phyloP scores from a whole-genome alignment of 768 basidiomycete genomes.

The Kwoniella europaea region DNA sequence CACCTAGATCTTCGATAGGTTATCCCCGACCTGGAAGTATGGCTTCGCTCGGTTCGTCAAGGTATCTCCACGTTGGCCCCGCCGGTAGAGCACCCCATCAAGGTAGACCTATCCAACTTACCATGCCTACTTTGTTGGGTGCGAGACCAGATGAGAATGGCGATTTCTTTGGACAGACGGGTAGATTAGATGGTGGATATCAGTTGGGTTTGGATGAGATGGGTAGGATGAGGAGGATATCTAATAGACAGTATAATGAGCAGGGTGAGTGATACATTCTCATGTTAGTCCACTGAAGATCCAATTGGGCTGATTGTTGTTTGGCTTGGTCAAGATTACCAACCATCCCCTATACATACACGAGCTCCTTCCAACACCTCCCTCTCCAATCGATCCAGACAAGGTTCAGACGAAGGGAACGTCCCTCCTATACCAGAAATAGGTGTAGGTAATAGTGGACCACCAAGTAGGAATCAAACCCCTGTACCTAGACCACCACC shows the following conservation, averaged over 20 bases:
- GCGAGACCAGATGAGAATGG: conserved; percentile 32
- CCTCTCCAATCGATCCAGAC: conserved; percentile 12
- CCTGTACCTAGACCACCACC: background rate
- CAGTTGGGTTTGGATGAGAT: conserved; percentile 28
- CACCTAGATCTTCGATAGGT: conserved; percentile 16
- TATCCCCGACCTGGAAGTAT: conserved; percentile 39
- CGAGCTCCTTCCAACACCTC: conserved; percentile 2
- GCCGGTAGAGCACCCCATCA: conserved; percentile 44
- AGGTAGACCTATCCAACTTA: conserved; percentile 42
- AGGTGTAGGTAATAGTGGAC: background rate
- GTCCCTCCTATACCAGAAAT: conserved; percentile 7
- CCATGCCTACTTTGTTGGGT: conserved; percentile 40
- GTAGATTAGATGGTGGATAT: conserved; percentile 6
- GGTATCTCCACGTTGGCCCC: conserved; percentile 38
- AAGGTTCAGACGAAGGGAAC: conserved; percentile 15
- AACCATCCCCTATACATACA: conserved; percentile 14
- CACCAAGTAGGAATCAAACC: background rate
- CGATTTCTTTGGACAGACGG: conserved; percentile 31
- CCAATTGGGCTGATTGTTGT: too few relatives aligned
- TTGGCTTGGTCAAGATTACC: background rate
- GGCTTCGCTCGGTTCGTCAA: conserved; percentile 30
- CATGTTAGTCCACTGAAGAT: background rate
- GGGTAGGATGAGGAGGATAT: conserved; percentile 49
- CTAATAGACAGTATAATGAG: conserved; percentile 17
- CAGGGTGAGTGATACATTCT: conserved; percentile 12